Evolutionary conservation across 2,329 filamentous ascomycete genomes (phyloP).

Genomic region (Ophiostoma sp.): DNA sequence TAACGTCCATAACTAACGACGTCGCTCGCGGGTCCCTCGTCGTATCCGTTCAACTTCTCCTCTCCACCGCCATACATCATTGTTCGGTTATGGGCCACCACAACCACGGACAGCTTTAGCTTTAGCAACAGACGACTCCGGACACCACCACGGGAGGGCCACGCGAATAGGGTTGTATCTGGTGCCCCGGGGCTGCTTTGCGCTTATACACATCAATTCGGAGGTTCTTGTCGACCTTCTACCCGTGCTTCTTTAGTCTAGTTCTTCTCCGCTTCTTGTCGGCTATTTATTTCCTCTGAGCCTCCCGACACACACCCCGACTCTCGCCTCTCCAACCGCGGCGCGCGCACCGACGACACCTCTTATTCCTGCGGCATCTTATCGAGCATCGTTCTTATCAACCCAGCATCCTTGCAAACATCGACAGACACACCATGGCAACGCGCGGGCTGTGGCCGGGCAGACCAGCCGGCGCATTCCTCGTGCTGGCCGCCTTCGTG

Average conservation of each 20-base stretch:
- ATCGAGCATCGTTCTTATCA: too few species aligned
- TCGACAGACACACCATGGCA: not conserved
- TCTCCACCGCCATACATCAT: not conserved
- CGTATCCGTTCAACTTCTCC: not conserved
- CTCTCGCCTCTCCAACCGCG: too few species aligned
- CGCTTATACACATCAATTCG: too few species aligned
- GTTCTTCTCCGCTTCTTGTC: not conserved
- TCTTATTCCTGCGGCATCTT: too few species aligned
- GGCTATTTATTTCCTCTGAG: not conserved
- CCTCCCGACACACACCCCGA: too few species aligned
- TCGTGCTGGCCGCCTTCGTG: conserved; percentile 15
- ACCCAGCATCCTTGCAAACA: not conserved
- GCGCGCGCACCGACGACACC: too few species aligned
- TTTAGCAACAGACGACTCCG: not conserved
- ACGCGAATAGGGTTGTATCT: not conserved
- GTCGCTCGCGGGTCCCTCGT: not conserved
- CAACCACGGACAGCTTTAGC: not conserved
- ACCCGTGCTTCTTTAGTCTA: not conserved
- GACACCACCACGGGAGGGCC: not conserved
- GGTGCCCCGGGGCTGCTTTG: not conserved
- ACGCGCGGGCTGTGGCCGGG: not conserved
- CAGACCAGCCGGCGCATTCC: conserved; percentile 12
- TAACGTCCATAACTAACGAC: not conserved
- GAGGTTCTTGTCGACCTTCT: too few species aligned
- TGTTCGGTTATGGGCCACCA: not conserved